These are phyloP conservation scores for Alternaria incomplexa DNA, from an alignment of 2,329 filamentous ascomycete genomes.

Conservation along the genomic window DNA sequence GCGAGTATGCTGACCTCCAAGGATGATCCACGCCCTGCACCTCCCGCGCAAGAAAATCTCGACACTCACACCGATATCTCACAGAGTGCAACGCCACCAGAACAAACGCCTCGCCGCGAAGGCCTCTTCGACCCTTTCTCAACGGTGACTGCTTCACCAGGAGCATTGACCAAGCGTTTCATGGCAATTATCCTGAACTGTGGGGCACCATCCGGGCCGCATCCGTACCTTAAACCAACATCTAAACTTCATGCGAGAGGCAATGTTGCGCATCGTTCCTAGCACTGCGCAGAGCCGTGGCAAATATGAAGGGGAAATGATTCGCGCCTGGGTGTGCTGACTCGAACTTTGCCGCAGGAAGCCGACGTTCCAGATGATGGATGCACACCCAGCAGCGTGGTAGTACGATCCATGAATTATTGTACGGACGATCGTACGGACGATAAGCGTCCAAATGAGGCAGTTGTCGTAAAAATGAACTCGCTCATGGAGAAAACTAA, in stretches of 20 bases:
- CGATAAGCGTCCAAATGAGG: background rate
- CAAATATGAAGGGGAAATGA: background rate
- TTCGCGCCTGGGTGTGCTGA: constrained; percentile 1
- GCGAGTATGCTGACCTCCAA: background rate
- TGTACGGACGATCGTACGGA: background rate
- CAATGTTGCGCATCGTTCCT: constrained; percentile 1
- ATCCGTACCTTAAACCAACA: constrained; percentile 14
- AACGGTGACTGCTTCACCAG: background rate
- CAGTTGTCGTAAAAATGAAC: background rate
- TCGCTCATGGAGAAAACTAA: background rate
- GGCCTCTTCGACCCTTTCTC: background rate
- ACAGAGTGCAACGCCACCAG: background rate
- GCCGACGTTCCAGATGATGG: background rate
- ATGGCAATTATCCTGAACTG: background rate
- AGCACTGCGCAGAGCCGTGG: background rate
- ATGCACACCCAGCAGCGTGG: constrained; percentile 1
- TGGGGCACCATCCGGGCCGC: constrained; percentile 13
- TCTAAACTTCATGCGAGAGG: constrained; percentile 1
- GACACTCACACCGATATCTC: background rate
- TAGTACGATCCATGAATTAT: background rate
- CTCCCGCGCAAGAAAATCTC: background rate
- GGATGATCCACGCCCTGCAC: background rate
- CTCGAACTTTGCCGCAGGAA: constrained; percentile 2
- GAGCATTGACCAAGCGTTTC: constrained; percentile 13
- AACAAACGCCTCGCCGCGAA: background rate